Evolutionary conservation across 2,329 filamentous ascomycete species (phyloP).

Genomic region (Metarhizium anisopliae): DNA sequence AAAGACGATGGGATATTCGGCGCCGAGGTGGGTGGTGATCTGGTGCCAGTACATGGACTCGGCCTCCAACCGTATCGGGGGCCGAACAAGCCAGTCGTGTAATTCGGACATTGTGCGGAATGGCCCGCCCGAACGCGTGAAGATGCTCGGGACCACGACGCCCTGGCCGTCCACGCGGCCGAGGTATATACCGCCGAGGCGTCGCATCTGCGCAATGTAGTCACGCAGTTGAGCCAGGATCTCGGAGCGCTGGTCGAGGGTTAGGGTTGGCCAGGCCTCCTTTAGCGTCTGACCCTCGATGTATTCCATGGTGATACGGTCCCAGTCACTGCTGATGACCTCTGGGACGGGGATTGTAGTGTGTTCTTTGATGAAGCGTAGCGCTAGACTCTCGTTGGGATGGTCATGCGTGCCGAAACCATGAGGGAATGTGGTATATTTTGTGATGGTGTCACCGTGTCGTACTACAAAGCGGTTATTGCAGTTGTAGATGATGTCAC

Average conservation of each 20-base stretch:
- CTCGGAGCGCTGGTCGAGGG: constrained; percentile 8
- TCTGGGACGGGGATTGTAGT: constrained; percentile 17
- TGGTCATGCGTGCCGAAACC: constrained; percentile 10
- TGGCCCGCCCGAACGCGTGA: constrained; percentile 14
- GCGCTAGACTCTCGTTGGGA: constrained; percentile 11
- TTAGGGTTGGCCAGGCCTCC: constrained; percentile 13
- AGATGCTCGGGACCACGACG: constrained; percentile 12
- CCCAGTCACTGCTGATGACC: constrained; percentile 17
- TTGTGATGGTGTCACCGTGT: constrained; percentile 12
- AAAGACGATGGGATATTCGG: constrained; percentile 10
- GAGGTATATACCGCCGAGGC: constrained; percentile 9
- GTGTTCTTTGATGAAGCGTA: constrained; percentile 12
- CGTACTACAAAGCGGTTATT: constrained; percentile 7
- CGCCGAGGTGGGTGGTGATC: constrained; percentile 14
- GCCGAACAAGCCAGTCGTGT: constrained; percentile 16
- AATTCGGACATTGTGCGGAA: constrained; percentile 12
- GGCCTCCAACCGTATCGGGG: constrained; percentile 6
- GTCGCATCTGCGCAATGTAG: constrained; percentile 14
- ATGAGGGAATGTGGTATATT: constrained; percentile 11
- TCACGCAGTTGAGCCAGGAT: constrained; percentile 13
- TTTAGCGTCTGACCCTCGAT: constrained; percentile 16
- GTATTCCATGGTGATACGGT: constrained; percentile 18
- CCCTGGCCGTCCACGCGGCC: constrained; percentile 16
- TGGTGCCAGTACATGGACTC: constrained; percentile 14
- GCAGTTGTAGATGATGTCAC: constrained; percentile 11